These are phyloP conservation scores for Saccharum spontaneum DNA, from an alignment of 176 grass and related monocot species.

Conservation along the genomic window DNA sequence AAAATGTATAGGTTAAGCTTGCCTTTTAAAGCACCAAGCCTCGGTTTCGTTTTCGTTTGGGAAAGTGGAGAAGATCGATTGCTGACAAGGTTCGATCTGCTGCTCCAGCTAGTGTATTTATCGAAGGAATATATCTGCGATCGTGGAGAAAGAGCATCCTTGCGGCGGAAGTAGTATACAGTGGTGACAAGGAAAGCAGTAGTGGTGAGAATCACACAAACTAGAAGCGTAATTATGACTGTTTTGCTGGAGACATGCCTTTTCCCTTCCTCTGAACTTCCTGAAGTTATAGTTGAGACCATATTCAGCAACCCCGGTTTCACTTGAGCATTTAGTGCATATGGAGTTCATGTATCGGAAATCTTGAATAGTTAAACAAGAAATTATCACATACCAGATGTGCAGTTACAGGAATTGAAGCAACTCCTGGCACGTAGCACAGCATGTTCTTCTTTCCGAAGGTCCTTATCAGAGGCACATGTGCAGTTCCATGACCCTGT, in stretches of 20 bases:
- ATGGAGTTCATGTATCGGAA: neutral
- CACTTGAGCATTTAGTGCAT: neutral
- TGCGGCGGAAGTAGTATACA: conserved; percentile 70
- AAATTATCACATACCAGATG: conserved; percentile 47
- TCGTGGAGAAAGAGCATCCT: conserved; percentile 53
- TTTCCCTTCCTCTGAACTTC: conserved; percentile 42
- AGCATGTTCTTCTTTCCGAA: conserved; percentile 22
- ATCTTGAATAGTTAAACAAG: conserved; percentile 17
- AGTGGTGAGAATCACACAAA: conserved; percentile 69
- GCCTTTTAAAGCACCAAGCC: conserved; percentile 50
- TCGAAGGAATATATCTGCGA: conserved; percentile 57
- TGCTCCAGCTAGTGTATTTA: conserved; percentile 78
- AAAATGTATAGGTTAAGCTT: neutral
- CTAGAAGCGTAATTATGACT: conserved; percentile 64
- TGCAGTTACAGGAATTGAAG: conserved; percentile 96
- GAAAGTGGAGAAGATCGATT: conserved; percentile 60
- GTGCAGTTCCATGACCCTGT: conserved; percentile 80
- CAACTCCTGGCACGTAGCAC: conserved; percentile 38
- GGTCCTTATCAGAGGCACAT: conserved; percentile 31
- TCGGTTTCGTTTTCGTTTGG: conserved; percentile 31
- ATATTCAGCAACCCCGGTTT: conserved; percentile 28
- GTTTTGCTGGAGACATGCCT: conserved; percentile 57
- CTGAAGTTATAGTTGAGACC: conserved; percentile 40
- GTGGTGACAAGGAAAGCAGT: conserved; percentile 55
- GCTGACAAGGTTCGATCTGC: conserved; percentile 77